phyloP scores from a whole-genome alignment of 2,329 filamentous ascomycete species.

The Emmonsiellopsis sp. region DNA sequence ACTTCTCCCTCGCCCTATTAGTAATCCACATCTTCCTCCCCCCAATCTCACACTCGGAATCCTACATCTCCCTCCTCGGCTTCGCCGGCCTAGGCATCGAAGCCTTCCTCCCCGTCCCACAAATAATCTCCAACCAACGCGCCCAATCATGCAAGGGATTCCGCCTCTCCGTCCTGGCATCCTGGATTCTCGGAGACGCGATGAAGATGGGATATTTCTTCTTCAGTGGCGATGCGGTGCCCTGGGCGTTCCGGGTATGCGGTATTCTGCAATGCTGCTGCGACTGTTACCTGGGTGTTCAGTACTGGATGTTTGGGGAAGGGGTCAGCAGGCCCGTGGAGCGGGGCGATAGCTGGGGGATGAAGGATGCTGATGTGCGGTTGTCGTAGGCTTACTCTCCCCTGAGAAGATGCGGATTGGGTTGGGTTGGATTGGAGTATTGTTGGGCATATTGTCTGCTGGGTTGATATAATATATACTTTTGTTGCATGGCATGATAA shows the following conservation, averaged over 20 bases:
- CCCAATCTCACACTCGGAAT: slow-evolving; percentile 31
- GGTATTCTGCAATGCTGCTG: slow-evolving; percentile 41
- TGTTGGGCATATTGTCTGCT: not conserved
- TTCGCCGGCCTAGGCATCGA: slow-evolving; percentile 38
- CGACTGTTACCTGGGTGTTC: slow-evolving; percentile 37
- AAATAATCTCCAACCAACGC: slow-evolving; percentile 38
- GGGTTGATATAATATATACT: slow-evolving; percentile 1
- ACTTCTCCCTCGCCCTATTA: slow-evolving; percentile 41
- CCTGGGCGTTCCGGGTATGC: slow-evolving; percentile 40
- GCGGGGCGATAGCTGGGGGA: slow-evolving; percentile 10
- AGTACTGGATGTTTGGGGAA: slow-evolving; percentile 36
- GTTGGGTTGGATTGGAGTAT: no score
- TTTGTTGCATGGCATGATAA: not conserved
- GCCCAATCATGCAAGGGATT: slow-evolving; percentile 41
- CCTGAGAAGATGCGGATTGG: no score
- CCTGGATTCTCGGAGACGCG: slow-evolving; percentile 40
- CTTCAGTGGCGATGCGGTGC: slow-evolving; percentile 31
- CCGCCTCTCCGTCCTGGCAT: slow-evolving; percentile 36
- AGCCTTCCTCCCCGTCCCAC: slow-evolving; percentile 38
- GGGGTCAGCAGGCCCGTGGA: not conserved
- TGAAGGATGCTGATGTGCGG: slow-evolving; percentile 10
- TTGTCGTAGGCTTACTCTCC: not conserved
- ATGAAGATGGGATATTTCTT: slow-evolving; percentile 46
- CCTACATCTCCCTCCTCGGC: slow-evolving; percentile 37
- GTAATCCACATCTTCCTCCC: slow-evolving; percentile 46